Evolutionary conservation across 129 eudicot species (phyloP).

Genomic region (Silybum marianum): DNA sequence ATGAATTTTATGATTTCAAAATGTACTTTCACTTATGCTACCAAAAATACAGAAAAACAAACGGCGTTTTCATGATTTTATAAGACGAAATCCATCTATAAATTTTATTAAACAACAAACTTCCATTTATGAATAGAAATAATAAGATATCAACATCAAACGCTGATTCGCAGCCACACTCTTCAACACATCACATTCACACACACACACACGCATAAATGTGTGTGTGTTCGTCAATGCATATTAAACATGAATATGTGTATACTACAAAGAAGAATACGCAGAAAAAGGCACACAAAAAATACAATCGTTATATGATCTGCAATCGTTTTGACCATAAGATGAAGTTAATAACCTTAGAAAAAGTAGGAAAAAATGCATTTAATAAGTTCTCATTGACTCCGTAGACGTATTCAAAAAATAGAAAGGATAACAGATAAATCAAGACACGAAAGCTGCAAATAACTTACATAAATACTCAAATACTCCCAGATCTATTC

Average conservation of each 20-base stretch:
- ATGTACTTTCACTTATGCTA: not conserved
- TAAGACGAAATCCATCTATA: not conserved
- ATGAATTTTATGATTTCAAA: not conserved
- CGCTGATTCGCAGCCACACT: not conserved
- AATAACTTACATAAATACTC: not conserved
- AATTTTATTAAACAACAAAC: not conserved
- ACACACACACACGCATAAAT: not conserved
- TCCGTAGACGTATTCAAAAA: slow-evolving; percentile 3
- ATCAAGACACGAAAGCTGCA: not conserved
- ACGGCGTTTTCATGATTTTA: not conserved
- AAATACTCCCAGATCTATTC: not conserved
- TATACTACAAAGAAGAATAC: not conserved
- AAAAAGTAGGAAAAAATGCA: not conserved
- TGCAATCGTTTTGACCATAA: slow-evolving; percentile 20
- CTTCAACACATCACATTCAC: slow-evolving; percentile 5
- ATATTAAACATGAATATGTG: not conserved
- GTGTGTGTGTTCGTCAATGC: not conserved
- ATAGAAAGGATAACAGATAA: slow-evolving; percentile 23
- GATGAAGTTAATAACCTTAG: not conserved
- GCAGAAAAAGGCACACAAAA: not conserved
- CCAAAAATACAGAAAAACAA: slow-evolving; percentile 3
- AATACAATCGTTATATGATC: not conserved
- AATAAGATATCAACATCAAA: not conserved
- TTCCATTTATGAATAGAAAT: slow-evolving; percentile 15
- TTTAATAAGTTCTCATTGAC: slow-evolving; percentile 2